phyloP scores from a whole-genome alignment of 768 basidiomycete genomes.

The Pulveroboletus ravenelii region DNA sequence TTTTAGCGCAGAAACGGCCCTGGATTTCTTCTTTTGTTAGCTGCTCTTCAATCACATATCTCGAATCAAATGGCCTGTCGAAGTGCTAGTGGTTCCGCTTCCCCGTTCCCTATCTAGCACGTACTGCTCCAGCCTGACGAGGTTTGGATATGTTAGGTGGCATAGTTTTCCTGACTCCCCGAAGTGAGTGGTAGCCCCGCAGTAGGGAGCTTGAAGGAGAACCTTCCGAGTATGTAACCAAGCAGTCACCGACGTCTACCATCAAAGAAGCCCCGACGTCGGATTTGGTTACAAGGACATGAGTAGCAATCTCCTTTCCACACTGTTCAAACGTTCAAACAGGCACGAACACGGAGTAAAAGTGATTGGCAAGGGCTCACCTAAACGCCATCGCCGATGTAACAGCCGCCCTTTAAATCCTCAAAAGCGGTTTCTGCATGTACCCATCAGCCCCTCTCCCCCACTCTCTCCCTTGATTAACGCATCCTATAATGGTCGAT shows the following conservation, averaged over 20 bases:
- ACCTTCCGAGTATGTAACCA: not conserved
- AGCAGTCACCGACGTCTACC: not conserved
- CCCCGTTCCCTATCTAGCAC: not conserved
- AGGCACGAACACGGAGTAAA: not conserved
- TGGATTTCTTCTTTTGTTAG: too few relatives aligned
- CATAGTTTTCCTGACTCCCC: not conserved
- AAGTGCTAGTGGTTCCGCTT: not conserved
- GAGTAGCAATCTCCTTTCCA: constrained; percentile 7
- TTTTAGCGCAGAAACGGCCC: too few relatives aligned
- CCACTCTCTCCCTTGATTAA: constrained; percentile 3
- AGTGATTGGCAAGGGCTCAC: constrained; percentile 8
- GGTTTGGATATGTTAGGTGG: not conserved
- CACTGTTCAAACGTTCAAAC: not conserved
- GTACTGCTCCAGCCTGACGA: not conserved
- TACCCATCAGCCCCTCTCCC: not conserved
- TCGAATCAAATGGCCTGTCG: too few relatives aligned
- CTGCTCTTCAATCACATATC: too few relatives aligned
- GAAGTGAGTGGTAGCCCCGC: not conserved
- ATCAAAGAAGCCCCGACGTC: constrained; percentile 11
- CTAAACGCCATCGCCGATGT: constrained; percentile 20
- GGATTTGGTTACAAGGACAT: constrained; percentile 5
- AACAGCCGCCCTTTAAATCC: constrained; percentile 3
- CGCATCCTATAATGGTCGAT: constrained; percentile 42
- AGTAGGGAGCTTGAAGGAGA: not conserved
- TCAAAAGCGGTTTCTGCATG: constrained; percentile 2